phyloP scores from a whole-genome alignment of 2,329 filamentous ascomycete species.

The Diaporthe nobilis region DNA sequence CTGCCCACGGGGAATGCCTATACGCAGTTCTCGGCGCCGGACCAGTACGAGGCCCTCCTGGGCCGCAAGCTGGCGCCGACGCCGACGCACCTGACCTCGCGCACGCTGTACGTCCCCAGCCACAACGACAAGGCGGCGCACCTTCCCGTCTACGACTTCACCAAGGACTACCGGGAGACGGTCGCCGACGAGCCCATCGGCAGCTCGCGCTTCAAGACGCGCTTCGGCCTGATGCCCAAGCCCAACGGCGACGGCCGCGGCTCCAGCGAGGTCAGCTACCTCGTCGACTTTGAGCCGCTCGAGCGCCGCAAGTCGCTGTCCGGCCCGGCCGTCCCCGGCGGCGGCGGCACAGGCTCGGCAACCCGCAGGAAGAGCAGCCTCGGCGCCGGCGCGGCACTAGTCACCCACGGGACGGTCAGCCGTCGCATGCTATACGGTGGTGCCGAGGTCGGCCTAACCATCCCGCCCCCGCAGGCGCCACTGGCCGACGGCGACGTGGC shows the following conservation, averaged over 20 bases:
- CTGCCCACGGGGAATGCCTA: constrained; percentile 8
- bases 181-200: constrained; percentile 39
- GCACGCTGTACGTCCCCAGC: constrained; percentile 39
- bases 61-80: constrained; percentile 38
- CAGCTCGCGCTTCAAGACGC: constrained; percentile 40
- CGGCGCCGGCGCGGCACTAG: not conserved
- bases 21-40: not conserved
- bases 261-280: constrained; percentile 36
- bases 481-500: constrained; percentile 30
- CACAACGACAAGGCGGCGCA: constrained; percentile 39
- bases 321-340: not conserved
- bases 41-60: constrained; percentile 37
- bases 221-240: constrained; percentile 39
- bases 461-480: constrained; percentile 10
- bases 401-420: constrained; percentile 35
- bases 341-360: not conserved
- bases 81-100: constrained; percentile 33
- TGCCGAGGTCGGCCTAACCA: constrained; percentile 35
- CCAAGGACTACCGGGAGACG: constrained; percentile 30
- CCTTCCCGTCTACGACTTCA: constrained; percentile 41
- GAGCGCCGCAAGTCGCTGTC: constrained; percentile 31
- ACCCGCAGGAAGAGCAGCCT: constrained; percentile 6
- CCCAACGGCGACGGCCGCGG: constrained; percentile 39
- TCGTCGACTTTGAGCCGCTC: constrained; percentile 39
- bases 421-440: constrained; percentile 35